Conservation (phyloP, 2,329 filamentous ascomycete species). For the Trichoderma cornu-damae region DNA sequence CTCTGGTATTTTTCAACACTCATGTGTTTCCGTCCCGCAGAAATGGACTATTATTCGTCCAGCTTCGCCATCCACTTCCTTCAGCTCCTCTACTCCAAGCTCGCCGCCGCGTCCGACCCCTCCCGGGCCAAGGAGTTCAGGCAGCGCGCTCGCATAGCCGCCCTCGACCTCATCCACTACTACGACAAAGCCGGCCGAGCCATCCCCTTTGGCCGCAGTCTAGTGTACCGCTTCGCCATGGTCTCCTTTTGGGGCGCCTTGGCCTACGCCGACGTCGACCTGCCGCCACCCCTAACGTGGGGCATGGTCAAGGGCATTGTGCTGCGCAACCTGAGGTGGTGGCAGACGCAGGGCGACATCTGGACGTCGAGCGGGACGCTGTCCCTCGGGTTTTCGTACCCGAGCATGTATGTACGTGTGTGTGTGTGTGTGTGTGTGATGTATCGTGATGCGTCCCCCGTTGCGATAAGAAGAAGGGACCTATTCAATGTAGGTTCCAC, state of each 20-base stretch:
- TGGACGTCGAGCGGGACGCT: slow-evolving; percentile 71
- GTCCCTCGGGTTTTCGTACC: slow-evolving; percentile 71
- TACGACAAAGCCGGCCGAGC: slow-evolving; percentile 66
- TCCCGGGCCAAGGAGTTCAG: slow-evolving; percentile 64
- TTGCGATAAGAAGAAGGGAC: neutral
- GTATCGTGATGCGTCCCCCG: neutral
- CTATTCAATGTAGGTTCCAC: slow-evolving; percentile 4
- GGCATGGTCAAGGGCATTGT: slow-evolving; percentile 74
- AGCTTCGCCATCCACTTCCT: slow-evolving; percentile 78
- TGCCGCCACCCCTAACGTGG: slow-evolving; percentile 68
- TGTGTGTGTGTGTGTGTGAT: too few species aligned
- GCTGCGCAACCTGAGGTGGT: slow-evolving; percentile 70
- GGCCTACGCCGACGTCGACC: slow-evolving; percentile 68
- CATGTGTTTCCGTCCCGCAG: slow-evolving; percentile 26
- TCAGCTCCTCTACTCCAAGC: slow-evolving; percentile 69
- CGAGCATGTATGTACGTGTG: slow-evolving; percentile 61
- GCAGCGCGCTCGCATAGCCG: slow-evolving; percentile 59
- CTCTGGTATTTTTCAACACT: neutral
- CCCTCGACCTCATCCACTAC: slow-evolving; percentile 69
- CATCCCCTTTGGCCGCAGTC: slow-evolving; percentile 71
- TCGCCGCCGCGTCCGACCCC: slow-evolving; percentile 63
- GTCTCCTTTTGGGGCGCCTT: slow-evolving; percentile 77
- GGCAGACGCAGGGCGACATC: slow-evolving; percentile 69
- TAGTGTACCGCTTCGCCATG: slow-evolving; percentile 81
- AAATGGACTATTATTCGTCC: slow-evolving; percentile 83